Evolutionary conservation across 78 protist genomes (phyloP).

Genomic region (Dictyostelium citrinum): DNA sequence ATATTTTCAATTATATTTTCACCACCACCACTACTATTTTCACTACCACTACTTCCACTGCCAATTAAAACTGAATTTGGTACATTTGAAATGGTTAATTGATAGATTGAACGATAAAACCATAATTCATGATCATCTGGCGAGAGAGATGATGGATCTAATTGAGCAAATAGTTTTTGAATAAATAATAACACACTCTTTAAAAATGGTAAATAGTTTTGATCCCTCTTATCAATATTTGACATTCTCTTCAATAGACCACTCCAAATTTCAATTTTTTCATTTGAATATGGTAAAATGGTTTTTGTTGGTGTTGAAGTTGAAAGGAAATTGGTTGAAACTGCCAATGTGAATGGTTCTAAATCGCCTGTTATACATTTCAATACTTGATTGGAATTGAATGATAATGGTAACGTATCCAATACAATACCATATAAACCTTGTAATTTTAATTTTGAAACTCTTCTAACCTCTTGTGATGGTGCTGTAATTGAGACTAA

Average conservation of each 20-base stretch:
- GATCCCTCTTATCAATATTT: not conserved
- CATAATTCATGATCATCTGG: not conserved
- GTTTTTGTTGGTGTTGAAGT: not conserved
- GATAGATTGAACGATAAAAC: not conserved
- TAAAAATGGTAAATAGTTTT: not conserved
- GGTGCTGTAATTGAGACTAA: not conserved
- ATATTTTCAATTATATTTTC: not conserved
- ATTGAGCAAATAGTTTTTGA: not conserved
- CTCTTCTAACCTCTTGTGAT: slow-evolving; percentile 12
- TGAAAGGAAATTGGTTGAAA: not conserved
- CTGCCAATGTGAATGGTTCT: not conserved
- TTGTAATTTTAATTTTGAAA: not conserved
- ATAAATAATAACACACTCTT: not conserved
- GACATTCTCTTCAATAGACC: slow-evolving; percentile 9
- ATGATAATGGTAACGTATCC: not conserved
- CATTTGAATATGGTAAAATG: not conserved
- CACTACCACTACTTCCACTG: not conserved
- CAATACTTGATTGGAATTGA: not conserved
- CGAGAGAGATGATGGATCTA: not conserved
- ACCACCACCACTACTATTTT: not conserved
- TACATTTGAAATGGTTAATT: not conserved
- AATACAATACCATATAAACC: not conserved
- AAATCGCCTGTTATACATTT: not conserved
- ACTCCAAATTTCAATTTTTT: slow-evolving; percentile 46
- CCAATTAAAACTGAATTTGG: slow-evolving; percentile 26